These are phyloP conservation scores for Cystobasidium onofrii DNA, from an alignment of 768 basidiomycete species.

Conservation along the genomic window DNA sequence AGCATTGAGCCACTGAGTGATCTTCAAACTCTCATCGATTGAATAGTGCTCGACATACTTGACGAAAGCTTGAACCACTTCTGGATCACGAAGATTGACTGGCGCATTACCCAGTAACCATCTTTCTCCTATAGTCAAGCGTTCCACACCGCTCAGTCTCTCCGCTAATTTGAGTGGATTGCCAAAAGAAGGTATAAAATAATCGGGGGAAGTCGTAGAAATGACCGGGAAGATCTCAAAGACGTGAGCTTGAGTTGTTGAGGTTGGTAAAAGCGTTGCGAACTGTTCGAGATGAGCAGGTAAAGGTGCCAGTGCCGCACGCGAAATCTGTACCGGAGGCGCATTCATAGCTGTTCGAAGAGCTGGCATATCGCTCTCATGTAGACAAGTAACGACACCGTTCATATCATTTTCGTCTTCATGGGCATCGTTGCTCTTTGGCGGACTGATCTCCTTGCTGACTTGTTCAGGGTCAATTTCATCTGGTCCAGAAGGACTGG, in stretches of 20 bases:
- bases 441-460: slow-evolving; percentile 34
- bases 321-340: slow-evolving; percentile 45
- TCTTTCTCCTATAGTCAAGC: slow-evolving; percentile 45
- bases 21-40: neutral
- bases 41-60: slow-evolving; percentile 50
- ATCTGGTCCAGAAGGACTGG: slow-evolving; percentile 38
- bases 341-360: slow-evolving; percentile 55
- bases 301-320: slow-evolving; percentile 31
- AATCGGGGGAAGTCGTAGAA: slow-evolving; percentile 42
- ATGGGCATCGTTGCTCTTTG: slow-evolving; percentile 1
- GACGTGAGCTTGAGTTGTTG: slow-evolving; percentile 45
- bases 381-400: slow-evolving; percentile 69
- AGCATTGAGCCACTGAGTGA: slow-evolving; percentile 13
- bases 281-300: slow-evolving; percentile 36
- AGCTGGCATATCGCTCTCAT: slow-evolving; percentile 55
- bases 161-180: slow-evolving; percentile 38
- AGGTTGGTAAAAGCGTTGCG: slow-evolving; percentile 44
- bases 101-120: slow-evolving; percentile 45
- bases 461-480: slow-evolving; percentile 36
- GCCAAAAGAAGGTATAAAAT: slow-evolving; percentile 37
- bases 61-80: slow-evolving; percentile 42
- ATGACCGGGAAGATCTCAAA: slow-evolving; percentile 43
- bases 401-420: slow-evolving; percentile 45
- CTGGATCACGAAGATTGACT: slow-evolving; percentile 46
- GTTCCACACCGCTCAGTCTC: slow-evolving; percentile 42